Evolutionary conservation across 257 asterid genomes (phyloP), one percentile per base, ranked within the genome.

Genomic region (Capsicum baccatum): DNA sequence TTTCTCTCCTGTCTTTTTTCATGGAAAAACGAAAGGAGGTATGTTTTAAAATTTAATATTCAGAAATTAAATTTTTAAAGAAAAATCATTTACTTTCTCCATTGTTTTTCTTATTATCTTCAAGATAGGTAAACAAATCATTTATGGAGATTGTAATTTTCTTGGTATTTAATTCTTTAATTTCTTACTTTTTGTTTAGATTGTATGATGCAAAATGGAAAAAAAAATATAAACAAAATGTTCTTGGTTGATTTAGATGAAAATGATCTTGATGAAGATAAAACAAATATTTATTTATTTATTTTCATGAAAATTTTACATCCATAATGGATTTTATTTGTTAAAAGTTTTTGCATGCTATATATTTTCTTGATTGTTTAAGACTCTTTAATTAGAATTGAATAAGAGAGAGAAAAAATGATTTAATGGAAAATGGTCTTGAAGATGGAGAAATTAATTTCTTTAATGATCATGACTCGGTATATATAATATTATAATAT

Each of bases 11-110:
- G 42, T 13, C 81, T 78, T 54, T 54, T 78, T 78, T 52, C 64
- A 78, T 78, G 81, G 81, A 78, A 52, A 54, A 54, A 54, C 13
- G 50, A 54, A 78, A 52, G 63, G 81, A 78, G 81, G 81, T 78
- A 54, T 78, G 64, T 8, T 21, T 52, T 26, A 26, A 2, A 2
- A 76, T 76, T 52, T 15, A 8, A 76, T 69, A 8, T 74, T 48
- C 11, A 76, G n/a, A 21, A 76, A 54, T 52, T 52, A 39, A 7
- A 0, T 3, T 47, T 74, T 50, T 5, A 0, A 8, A 47, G 8
- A 54, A 0, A 3, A 52, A 6, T 7, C 5, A 52, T 52, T 52
- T 52, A 54, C 8, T 76, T 54, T 52, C 48, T 7, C 63, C 62
- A 14, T 26, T 13, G 12, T 66, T 66, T 10, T 19, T 48, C 10